Conservation (phyloP, 805 yeast species). For the Spathaspora arborariae region DNA sequence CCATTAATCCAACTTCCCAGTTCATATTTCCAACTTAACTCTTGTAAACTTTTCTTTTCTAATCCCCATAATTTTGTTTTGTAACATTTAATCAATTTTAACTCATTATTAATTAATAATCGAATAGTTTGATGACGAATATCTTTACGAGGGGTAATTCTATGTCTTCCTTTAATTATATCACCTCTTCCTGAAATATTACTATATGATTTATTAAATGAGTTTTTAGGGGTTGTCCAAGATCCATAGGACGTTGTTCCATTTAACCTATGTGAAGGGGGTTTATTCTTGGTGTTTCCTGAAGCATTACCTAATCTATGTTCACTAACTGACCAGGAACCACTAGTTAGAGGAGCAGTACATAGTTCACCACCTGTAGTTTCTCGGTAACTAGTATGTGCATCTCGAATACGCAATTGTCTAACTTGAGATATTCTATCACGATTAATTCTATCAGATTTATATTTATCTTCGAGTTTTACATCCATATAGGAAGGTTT, state of each 20-base stretch:
- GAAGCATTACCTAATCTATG: conserved; percentile 30
- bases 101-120: conserved; percentile 52
- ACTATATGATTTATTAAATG: conserved; percentile 16
- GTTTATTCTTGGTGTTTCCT: conserved; percentile 32
- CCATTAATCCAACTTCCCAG: conserved; percentile 80
- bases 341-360: not conserved
- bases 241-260: conserved; percentile 37
- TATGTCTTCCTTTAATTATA: conserved; percentile 54
- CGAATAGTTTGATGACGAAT: conserved; percentile 59
- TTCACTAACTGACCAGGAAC: conserved; percentile 23
- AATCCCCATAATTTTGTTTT: conserved; percentile 91
- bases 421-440: conserved; percentile 31
- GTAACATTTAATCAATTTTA: conserved; percentile 53
- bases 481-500: conserved; percentile 42
- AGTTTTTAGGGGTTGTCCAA: conserved; percentile 24
- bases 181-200: conserved; percentile 33
- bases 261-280: conserved; percentile 25
- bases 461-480: conserved; percentile 25
- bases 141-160: conserved; percentile 51
- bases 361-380: conserved; percentile 12
- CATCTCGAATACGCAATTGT: conserved; percentile 42
- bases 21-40: conserved; percentile 58
- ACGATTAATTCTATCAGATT: conserved; percentile 23
- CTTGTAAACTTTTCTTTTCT: conserved; percentile 63
- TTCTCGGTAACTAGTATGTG: conserved; percentile 15